Base-by-base conservation (phyloP, 1,139 yeast genomes). In the Spencermartinsiella ligniputridi region DNA sequence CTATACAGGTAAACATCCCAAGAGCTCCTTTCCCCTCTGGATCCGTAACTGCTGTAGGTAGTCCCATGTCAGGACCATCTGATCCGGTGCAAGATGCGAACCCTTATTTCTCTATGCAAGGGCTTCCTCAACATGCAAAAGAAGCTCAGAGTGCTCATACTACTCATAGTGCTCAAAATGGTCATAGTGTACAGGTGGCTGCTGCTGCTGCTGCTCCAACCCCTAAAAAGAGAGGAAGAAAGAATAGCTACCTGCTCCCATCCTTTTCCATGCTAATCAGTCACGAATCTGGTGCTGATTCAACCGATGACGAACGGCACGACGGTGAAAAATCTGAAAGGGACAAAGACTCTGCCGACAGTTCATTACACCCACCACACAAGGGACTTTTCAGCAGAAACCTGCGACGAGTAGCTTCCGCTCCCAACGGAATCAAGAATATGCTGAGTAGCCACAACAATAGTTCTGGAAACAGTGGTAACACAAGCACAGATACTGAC, bases 341-440 rank as follows among this genome's bases (percentile, higher is more conserved):
- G 8, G 5, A 9, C 15, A 46, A 44, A 9, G 44, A 44, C 11
- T 39, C 40, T 15, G 24, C n/a, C 29, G 46, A 35, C 6, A 45
- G 37, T 19, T 38, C 37, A 5, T 18, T 44, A 32, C 40, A 43
- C 24, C 56, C 46, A 22, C 58, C 53, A 37, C 46, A 53, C 5
- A 56, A 49, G 49, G 66, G 70, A 2, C 64, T 73, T 2, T 70
- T 78, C 56, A 83, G 73, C 44, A 68, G 76, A 44, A 78, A 79
- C 3, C 68, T 85, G 22, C 69, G 92, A 49, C 70, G 94, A 46
- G 94, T 84, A 2, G 90, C 94, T 0, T 85, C 94, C 0, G 94
- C 94, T 0, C 95, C 95, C 1, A 69, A 83, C 44, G 84, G 73
- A 11, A 57, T 75, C 40, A 60, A 61, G 45, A 57, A 53, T 30